phyloP scores from a whole-genome alignment of 352 stramenopile species.

The Phytophthora cryptogea region DNA sequence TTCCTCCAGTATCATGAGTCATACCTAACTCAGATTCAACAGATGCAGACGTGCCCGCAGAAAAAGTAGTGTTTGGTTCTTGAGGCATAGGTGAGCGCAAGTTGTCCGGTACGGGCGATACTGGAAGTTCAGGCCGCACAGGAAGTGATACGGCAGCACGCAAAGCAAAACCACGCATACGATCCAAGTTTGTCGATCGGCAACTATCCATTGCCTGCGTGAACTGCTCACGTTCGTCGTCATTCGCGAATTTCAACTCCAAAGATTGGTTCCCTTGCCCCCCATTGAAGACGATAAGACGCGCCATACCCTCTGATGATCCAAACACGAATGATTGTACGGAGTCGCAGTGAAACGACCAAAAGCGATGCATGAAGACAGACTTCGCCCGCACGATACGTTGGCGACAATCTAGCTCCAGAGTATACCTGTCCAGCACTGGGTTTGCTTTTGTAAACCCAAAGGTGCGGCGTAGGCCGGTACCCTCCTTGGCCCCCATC shows the following conservation, averaged over 20 bases:
- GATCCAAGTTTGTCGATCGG: conserved; percentile 43
- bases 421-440: conserved; percentile 74
- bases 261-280: conserved; percentile 57
- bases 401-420: conserved; percentile 77
- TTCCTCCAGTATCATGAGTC: conserved; percentile 22
- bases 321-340: conserved; percentile 55
- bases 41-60: conserved; percentile 18
- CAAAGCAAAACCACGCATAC: conserved; percentile 42
- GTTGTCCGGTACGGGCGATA: conserved; percentile 34
- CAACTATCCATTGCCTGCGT: conserved; percentile 64
- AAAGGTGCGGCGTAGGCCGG: conserved; percentile 60
- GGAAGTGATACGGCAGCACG: conserved; percentile 23
- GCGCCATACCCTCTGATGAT: conserved; percentile 44
- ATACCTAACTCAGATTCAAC: conserved; percentile 31
- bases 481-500: conserved; percentile 60
- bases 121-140: conserved; percentile 23
- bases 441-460: conserved; percentile 74
- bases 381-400: conserved; percentile 78
- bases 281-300: conserved; percentile 60
- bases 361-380: conserved; percentile 84
- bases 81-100: conserved; percentile 16
- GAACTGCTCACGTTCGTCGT: conserved; percentile 70
- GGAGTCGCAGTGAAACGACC: conserved; percentile 76
- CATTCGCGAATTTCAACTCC: conserved; percentile 78
- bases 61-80: conserved; percentile 33